Evolutionary conservation across 257 asterid species (phyloP), one percentile per base, ranked within the genome.

Genomic region (Perilla frutescens): DNA sequence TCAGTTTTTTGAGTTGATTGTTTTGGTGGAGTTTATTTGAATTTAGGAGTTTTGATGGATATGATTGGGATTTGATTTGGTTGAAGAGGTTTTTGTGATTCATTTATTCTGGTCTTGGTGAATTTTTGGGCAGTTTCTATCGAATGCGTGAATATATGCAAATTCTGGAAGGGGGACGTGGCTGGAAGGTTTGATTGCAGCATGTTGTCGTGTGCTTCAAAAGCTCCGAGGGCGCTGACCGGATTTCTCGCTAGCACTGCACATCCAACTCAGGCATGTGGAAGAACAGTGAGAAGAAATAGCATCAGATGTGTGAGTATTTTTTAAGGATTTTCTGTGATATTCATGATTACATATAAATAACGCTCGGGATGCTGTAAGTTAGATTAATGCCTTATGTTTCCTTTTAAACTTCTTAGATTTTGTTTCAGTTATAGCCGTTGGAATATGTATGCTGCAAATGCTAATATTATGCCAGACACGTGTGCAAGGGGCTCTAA

Each of bases 241-340:
- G 96, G 96, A 56, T 88, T 84, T 71, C 92, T 92, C n/a, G 96
- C 98, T 29, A 90, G 90, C 79, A 92, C 98, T 8, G 76, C 94
- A 9, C 87, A 83, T 71, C 84, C 96, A 79, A 68, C 85, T 15
- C 90, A 81, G 77, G 64, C 86, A 20, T 78, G 68, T 70, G 90
- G 80, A 59, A 79, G 77, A 60, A 40, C 66, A 71, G 62, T 79
- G 62, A 79, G 86, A 66, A 85, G 81, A 68, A 83, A 76, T 86
- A 73, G 79, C 79, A 39, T 76, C 68, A 55, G 41, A 80, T 80
- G 83, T 83, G 97, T 92, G 87, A 85, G 96, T 84, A 63, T 53
- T 62, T 10, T 56, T 7, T 31, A 20, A 2, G 60, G 54, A 20
- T 66, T 64, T 72, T 34, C 26, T 51, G 54, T 29, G 56, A 13